phyloP scores from a whole-genome alignment of 805 yeast species.

The Candida ovalis region DNA sequence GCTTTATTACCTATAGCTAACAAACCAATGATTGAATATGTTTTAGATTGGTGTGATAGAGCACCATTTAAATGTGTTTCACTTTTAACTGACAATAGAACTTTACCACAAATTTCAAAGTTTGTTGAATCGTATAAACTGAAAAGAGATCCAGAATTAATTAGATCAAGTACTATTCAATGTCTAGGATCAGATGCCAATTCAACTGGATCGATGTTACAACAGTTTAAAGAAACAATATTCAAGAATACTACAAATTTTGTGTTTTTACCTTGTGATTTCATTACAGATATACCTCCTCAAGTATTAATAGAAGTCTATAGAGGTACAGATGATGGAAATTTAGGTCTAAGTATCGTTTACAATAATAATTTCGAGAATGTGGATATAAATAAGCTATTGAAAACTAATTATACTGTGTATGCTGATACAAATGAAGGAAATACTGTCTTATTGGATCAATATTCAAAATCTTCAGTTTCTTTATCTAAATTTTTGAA shows the following conservation, averaged over 20 bases:
- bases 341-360: constrained; percentile 71
- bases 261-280: constrained; percentile 91
- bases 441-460: constrained; percentile 55
- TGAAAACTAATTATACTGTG: constrained; percentile 64
- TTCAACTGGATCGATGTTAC: constrained; percentile 61
- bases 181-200: constrained; percentile 43
- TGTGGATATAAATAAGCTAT: constrained; percentile 66
- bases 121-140: constrained; percentile 47
- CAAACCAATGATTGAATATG: constrained; percentile 82
- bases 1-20: constrained; percentile 89
- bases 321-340: constrained; percentile 63
- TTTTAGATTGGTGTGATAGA: constrained; percentile 87
- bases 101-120: constrained; percentile 42
- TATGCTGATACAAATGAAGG: constrained; percentile 50
- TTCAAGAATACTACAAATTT: constrained; percentile 42
- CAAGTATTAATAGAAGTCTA: constrained; percentile 81
- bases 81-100: constrained; percentile 49
- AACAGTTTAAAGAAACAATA: constrained; percentile 41
- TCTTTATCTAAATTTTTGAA: constrained; percentile 68
- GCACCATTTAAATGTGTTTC: constrained; percentile 74
- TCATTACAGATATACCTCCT: constrained; percentile 89
- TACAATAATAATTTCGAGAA: constrained; percentile 72
- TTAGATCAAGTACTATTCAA: constrained; percentile 34
- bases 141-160: constrained; percentile 34
- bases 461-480: constrained; percentile 64